These are phyloP conservation scores for Populus hybrid DNA, from an alignment of 441 rosid genomes.

Conservation along the genomic window DNA sequence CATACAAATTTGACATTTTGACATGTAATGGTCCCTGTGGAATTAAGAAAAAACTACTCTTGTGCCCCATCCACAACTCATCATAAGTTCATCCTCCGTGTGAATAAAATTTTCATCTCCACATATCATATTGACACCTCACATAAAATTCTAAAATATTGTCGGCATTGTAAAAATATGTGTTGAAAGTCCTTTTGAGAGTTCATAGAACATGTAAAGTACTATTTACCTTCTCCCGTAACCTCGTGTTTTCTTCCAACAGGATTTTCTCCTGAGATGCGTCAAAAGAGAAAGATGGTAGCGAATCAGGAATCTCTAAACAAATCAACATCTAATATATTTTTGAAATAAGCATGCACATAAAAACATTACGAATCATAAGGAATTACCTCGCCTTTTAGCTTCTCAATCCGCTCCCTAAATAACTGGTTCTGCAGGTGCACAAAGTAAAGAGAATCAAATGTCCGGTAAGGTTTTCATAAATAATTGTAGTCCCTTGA, in stretches of 20 bases:
- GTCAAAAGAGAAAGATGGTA: not conserved
- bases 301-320: not conserved
- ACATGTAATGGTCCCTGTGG: too few relatives aligned
- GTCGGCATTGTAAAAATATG: not conserved
- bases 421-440: constrained; percentile 50
- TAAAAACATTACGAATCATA: not conserved
- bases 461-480: not conserved
- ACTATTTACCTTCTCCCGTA: constrained; percentile 38
- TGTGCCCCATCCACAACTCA: too few relatives aligned
- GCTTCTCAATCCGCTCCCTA: constrained; percentile 53
- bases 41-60: too few relatives aligned
- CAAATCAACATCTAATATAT: not conserved
- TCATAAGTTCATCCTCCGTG: too few relatives aligned
- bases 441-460: not conserved
- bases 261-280: constrained; percentile 46
- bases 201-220: not conserved
- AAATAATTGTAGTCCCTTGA: not conserved
- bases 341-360: not conserved
- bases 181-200: not conserved
- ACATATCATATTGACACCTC: too few relatives aligned
- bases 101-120: too few relatives aligned
- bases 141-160: too few relatives aligned
- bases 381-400: constrained; percentile 52
- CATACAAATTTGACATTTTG: too few relatives aligned
- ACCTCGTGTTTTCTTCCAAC: constrained; percentile 40